Evolutionary conservation across 1,284 basidiomycete genomes (phyloP).

Genomic region (Trametes versicolor): DNA sequence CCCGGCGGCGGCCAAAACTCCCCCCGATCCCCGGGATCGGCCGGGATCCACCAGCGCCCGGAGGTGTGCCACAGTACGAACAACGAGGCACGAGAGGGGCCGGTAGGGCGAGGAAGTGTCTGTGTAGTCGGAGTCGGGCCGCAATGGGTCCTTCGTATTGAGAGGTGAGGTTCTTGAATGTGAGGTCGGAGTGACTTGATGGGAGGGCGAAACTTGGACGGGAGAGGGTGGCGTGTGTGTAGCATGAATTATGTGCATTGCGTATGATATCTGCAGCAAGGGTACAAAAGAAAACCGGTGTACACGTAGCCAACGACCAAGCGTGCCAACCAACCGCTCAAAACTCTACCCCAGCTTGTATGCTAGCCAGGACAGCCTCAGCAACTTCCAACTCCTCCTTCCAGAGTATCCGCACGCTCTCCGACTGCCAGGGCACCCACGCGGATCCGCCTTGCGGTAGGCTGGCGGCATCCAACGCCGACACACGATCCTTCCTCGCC

Average conservation of each 20-base stretch:
- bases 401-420: constrained; percentile 50
- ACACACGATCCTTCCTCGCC: constrained; percentile 36
- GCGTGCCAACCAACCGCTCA: constrained; percentile 19
- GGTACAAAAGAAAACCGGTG: background rate
- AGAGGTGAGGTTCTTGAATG: background rate
- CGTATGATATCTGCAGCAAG: background rate
- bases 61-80: constrained; percentile 9
- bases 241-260: background rate
- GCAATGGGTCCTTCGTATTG: constrained; percentile 1
- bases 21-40: constrained; percentile 10
- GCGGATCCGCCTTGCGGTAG: constrained; percentile 9
- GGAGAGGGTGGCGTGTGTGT: constrained; percentile 4
- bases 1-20: constrained; percentile 14
- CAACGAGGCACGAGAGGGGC: background rate
- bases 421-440: constrained; percentile 47
- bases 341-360: constrained; percentile 40
- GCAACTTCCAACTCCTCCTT: constrained; percentile 65
- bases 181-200: background rate
- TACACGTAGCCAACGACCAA: no score
- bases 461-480: background rate
- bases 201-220: constrained; percentile 2
- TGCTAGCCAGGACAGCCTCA: constrained; percentile 50
- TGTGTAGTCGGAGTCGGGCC: background rate
- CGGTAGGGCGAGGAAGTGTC: background rate
- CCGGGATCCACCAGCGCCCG: constrained; percentile 13